Evolutionary conservation across 192 early-diverging fungal species (phyloP).

Genomic region (Ambispora gerdemannii): DNA sequence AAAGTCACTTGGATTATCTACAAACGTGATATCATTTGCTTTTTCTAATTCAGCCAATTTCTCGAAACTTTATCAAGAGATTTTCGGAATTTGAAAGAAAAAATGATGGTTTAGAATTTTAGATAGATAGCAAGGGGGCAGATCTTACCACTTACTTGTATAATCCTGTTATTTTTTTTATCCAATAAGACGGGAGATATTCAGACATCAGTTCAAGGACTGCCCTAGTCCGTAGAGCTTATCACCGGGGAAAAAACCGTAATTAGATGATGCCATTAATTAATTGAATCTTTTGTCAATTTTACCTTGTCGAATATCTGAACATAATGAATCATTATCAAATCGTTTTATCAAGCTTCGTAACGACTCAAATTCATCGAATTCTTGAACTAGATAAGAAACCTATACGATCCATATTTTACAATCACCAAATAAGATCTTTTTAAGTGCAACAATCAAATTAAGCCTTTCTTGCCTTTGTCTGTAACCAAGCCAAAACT

Average conservation of each 20-base stretch:
- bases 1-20: neutral
- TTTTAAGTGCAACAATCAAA: too few relatives aligned
- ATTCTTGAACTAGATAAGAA: neutral
- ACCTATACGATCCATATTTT: too few relatives aligned
- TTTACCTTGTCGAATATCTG: slow-evolving; percentile 11
- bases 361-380: slow-evolving; percentile 6
- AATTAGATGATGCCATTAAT: neutral
- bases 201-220: slow-evolving; percentile 32
- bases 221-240: slow-evolving; percentile 35
- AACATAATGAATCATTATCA: slow-evolving; percentile 4
- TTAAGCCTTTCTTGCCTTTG: slow-evolving; percentile 31
- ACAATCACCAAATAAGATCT: too few relatives aligned
- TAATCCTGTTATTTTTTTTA: slow-evolving; percentile 27
- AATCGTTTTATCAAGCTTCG: slow-evolving; percentile 9
- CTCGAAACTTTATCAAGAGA: neutral
- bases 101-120: too few relatives aligned
- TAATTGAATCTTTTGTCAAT: neutral
- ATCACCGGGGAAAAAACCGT: neutral
- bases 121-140: too few relatives aligned
- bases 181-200: slow-evolving; percentile 37
- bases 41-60: neutral
- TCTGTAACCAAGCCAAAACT: slow-evolving; percentile 41
- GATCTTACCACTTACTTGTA: slow-evolving; percentile 33
- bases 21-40: neutral
- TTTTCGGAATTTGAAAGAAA: neutral